phyloP scores from a whole-genome alignment of 345 rosid species.

The Geranium rotundifolium region DNA sequence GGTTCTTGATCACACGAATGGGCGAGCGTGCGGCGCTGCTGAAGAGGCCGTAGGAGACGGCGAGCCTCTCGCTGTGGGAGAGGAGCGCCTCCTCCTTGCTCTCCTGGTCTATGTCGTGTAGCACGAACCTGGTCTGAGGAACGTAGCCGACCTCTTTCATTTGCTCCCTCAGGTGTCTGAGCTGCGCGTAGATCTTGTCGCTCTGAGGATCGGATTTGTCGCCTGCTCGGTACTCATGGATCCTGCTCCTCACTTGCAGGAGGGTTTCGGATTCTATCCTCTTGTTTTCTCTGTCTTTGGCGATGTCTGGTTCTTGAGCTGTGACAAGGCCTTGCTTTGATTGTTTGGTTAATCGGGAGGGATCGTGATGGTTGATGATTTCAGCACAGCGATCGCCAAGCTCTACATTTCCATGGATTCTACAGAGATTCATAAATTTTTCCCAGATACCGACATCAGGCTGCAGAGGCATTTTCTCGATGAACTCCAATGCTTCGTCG shows the following conservation, averaged over 20 bases:
- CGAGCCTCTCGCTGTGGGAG: conserved; percentile 82
- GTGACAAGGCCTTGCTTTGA: conserved; percentile 60
- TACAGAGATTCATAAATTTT: conserved; percentile 60
- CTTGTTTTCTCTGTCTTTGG: conserved; percentile 38
- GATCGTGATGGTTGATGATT: conserved; percentile 44
- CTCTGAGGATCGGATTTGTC: conserved; percentile 72
- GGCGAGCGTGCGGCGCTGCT: conserved; percentile 40
- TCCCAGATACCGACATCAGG: conserved; percentile 63
- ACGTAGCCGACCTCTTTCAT: conserved; percentile 75
- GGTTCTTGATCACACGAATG: conserved; percentile 60
- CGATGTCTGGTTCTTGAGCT: conserved; percentile 33
- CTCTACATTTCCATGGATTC: conserved; percentile 61
- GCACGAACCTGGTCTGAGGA: conserved; percentile 41
- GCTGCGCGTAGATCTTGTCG: conserved; percentile 36
- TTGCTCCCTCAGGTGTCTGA: conserved; percentile 45
- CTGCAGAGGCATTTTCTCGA: conserved; percentile 50
- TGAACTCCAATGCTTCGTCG: conserved; percentile 67
- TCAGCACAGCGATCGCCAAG: conserved; percentile 77
- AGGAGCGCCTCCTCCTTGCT: conserved; percentile 77
- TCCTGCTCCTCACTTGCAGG: conserved; percentile 29
- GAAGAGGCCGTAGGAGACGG: conserved; percentile 61
- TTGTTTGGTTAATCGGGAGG: conserved; percentile 42
- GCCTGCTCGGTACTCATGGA: conserved; percentile 61
- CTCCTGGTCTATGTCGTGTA: conserved; percentile 82
- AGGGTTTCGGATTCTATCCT: conserved; percentile 26